Evolutionary conservation across 106 monocot species (phyloP).

Genomic region (Hemerocallis citrina): DNA sequence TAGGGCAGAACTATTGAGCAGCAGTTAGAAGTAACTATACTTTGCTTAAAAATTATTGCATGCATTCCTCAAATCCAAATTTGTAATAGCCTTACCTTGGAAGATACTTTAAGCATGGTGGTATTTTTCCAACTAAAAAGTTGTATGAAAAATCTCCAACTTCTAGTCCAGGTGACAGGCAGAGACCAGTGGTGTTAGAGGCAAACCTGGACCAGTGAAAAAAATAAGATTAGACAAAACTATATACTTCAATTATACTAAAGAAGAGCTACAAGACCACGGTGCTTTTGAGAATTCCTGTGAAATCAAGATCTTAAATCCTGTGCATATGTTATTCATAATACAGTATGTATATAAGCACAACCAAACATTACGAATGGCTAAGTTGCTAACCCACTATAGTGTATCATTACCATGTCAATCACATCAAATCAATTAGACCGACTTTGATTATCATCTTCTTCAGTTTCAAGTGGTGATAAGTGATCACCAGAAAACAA

Average conservation of each 20-base stretch:
- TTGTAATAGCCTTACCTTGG: constrained; percentile 32
- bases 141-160: constrained; percentile 69
- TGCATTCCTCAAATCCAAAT: neutral
- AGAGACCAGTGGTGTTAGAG: constrained; percentile 24
- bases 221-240: neutral
- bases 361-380: no score
- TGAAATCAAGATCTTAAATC: no score
- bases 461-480: no score
- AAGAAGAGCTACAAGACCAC: neutral
- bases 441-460: no score
- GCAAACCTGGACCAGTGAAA: constrained; percentile 15
- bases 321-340: no score
- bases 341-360: no score
- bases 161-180: constrained; percentile 31
- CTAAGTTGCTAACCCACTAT: no score
- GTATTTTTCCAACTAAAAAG: constrained; percentile 60
- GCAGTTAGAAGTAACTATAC: no score
- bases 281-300: no score
- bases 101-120: constrained; percentile 51
- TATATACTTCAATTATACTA: neutral
- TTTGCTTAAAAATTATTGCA: neutral
- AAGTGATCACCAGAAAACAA: no score
- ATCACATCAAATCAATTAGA: no score
- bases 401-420: no score
- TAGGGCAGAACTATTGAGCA: constrained; percentile 1